Evolutionary conservation across 2,329 filamentous ascomycete genomes (phyloP).

Genomic region (Bipolaris cookei): DNA sequence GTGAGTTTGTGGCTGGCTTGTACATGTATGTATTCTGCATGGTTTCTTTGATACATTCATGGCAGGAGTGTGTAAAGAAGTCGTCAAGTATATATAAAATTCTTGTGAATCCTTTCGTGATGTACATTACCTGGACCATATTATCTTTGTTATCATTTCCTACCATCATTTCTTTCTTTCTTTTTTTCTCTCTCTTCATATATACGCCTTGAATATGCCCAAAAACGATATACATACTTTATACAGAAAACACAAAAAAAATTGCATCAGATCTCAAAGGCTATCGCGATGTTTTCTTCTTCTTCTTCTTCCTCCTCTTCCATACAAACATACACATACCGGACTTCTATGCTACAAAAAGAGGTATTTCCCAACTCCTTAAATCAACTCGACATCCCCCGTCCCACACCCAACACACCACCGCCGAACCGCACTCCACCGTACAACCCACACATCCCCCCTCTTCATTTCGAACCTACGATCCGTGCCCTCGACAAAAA

Average conservation of each 20-base stretch:
- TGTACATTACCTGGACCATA: no score
- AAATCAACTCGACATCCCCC: slow-evolving; percentile 72
- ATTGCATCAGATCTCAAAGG: neutral
- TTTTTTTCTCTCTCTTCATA: no score
- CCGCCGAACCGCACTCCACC: slow-evolving; percentile 64
- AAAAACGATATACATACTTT: no score
- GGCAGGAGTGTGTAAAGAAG: no score
- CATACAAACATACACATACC: neutral
- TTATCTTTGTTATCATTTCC: no score
- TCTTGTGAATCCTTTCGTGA: no score
- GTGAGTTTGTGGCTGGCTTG: neutral
- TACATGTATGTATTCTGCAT: no score
- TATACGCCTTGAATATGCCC: no score
- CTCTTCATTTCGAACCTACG: slow-evolving; percentile 54
- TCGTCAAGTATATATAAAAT: no score
- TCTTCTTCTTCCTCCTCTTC: neutral
- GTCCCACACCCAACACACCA: slow-evolving; percentile 64
- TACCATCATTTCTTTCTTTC: no score
- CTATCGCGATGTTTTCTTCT: neutral
- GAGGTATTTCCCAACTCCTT: slow-evolving; percentile 16
- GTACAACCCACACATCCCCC: slow-evolving; percentile 64
- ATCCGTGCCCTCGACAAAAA: slow-evolving; percentile 66
- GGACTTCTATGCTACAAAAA: neutral
- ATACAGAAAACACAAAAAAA: no score
- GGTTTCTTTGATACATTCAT: no score